Evolutionary conservation across 2,329 filamentous ascomycete genomes (phyloP).

Genomic region (Pezicula neosporulosa): DNA sequence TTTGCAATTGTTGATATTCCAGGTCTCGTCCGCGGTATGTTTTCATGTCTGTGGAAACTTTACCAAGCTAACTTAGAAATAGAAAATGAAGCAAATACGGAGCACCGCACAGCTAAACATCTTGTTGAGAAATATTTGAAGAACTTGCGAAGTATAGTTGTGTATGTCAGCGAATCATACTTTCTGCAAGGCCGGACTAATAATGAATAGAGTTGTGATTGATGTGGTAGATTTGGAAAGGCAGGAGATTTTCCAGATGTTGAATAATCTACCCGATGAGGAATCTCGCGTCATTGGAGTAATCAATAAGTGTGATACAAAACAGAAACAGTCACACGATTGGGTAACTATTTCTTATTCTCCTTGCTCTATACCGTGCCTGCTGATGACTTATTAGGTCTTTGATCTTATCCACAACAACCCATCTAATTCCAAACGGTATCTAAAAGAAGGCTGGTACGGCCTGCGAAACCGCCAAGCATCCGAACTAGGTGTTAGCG

Average conservation of each 20-base stretch:
- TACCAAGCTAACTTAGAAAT: neutral
- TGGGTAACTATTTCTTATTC: slow-evolving; percentile 23
- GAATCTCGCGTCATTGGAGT: slow-evolving; percentile 33
- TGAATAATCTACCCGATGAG: slow-evolving; percentile 21
- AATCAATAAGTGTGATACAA: slow-evolving; percentile 39
- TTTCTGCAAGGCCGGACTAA: neutral
- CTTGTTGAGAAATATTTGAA: slow-evolving; percentile 31
- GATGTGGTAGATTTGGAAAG: slow-evolving; percentile 35
- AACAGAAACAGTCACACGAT: slow-evolving; percentile 24
- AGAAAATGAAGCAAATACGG: slow-evolving; percentile 6
- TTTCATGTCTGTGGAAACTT: neutral
- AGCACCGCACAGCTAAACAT: slow-evolving; percentile 10
- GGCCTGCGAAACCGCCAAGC: slow-evolving; percentile 37
- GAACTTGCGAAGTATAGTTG: slow-evolving; percentile 37
- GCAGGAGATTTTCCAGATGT: slow-evolving; percentile 31
- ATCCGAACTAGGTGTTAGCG: slow-evolving; percentile 21
- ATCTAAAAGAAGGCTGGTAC: slow-evolving; percentile 39
- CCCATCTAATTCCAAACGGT: slow-evolving; percentile 23
- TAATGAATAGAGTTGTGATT: slow-evolving; percentile 32
- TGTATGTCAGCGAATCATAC: slow-evolving; percentile 17
- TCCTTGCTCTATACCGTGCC: slow-evolving; percentile 4
- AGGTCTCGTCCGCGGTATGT: slow-evolving; percentile 19
- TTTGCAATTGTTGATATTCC: slow-evolving; percentile 24
- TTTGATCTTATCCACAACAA: slow-evolving; percentile 11
- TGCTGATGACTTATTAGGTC: slow-evolving; percentile 2